Evolutionary conservation across 1,284 basidiomycete genomes (phyloP), one percentile per base, ranked within the genome.

Genomic region (Ceratobasidium papillatum): DNA sequence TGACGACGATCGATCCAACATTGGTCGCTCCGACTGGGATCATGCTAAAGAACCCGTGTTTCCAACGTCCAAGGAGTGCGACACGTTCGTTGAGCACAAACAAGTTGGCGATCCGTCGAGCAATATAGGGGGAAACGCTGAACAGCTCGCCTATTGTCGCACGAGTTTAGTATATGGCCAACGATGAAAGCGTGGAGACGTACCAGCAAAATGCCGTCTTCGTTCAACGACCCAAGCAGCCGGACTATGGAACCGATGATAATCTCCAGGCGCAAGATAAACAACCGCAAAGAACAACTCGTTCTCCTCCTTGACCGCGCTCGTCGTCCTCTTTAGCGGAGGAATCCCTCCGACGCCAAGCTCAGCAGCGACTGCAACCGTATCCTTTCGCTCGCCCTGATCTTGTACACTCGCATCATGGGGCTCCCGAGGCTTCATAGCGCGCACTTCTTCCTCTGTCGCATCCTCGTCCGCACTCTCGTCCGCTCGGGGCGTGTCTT

Each of bases 71-170:
- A 38, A 99, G 90, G n/a, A 99, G 85, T 0, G 97, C 95, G 9
- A 99, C 97, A 22, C 97, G 91, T 84, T 99, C 97, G 82, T 99
- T 99, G 22, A 99, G 87, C 11, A 99, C 95, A 78, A 99, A 99
- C 32, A 99, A 84, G 81, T 99, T 96, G 80, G 94, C 90, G 19
- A 99, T 86, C 8, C 96, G 90, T 80, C 92, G 92, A 7, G 94
- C 96, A 85, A 99, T 94, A 85, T 93, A 99, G 0, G 98, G 98
- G 0, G 95, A 96, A 25, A 99, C 98, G 27, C 93, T 95, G 84
- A 99, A 99, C 12, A 99, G 86, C 81, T 99, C 97, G 68, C 94
- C 92, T 90, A 79, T 8, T 69, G 3, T 12, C 32, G 14, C 27
- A 34, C 19, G 22, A 14, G 73, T 74, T 65, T 69, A 56, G 45